Evolutionary conservation across 2,329 filamentous ascomycete genomes (phyloP).

Genomic region (Sporothrix euskadiensis): DNA sequence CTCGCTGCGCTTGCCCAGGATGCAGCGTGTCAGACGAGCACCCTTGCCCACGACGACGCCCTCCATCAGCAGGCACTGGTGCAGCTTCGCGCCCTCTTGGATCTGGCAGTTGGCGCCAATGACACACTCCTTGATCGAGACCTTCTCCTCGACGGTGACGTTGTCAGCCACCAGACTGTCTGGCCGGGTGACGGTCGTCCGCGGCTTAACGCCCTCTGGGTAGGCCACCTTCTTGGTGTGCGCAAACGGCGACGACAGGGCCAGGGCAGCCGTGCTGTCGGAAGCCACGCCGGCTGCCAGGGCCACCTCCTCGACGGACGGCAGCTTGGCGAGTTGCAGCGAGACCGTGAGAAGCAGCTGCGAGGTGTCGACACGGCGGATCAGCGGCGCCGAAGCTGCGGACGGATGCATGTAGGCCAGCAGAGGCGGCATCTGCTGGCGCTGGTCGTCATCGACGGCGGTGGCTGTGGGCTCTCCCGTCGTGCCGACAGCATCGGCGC

Average conservation of each 20-base stretch:
- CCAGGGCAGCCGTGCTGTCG: slow-evolving; percentile 66
- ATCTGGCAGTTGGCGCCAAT: slow-evolving; percentile 88
- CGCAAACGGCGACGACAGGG: slow-evolving; percentile 68
- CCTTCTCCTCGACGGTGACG: slow-evolving; percentile 83
- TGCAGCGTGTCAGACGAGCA: slow-evolving; percentile 82
- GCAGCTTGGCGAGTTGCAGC: slow-evolving; percentile 81
- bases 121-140: slow-evolving; percentile 88
- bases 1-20: slow-evolving; percentile 76
- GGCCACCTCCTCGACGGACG: slow-evolving; percentile 61
- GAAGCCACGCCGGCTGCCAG: slow-evolving; percentile 68
- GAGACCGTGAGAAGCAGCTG: slow-evolving; percentile 79
- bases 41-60: slow-evolving; percentile 81
- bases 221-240: slow-evolving; percentile 80
- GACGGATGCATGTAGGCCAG: slow-evolving; percentile 78
- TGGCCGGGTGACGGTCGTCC: slow-evolving; percentile 76
- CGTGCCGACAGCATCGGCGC: neutral
- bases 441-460: slow-evolving; percentile 25
- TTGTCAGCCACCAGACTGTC: slow-evolving; percentile 87
- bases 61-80: slow-evolving; percentile 91
- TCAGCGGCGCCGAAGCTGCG: slow-evolving; percentile 58
- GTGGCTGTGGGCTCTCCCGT: slow-evolving; percentile 22
- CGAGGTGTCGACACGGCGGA: slow-evolving; percentile 86
- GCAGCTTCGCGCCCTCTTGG: slow-evolving; percentile 77
- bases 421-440: slow-evolving; percentile 63
- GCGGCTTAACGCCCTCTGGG: slow-evolving; percentile 75